A percentile compares a stretch with the other conserved stretches of the same genome.
These are phyloP conservation scores for Gossypium thurberi DNA, from an alignment of 345 rosid species.

Conservation along the genomic window DNA sequence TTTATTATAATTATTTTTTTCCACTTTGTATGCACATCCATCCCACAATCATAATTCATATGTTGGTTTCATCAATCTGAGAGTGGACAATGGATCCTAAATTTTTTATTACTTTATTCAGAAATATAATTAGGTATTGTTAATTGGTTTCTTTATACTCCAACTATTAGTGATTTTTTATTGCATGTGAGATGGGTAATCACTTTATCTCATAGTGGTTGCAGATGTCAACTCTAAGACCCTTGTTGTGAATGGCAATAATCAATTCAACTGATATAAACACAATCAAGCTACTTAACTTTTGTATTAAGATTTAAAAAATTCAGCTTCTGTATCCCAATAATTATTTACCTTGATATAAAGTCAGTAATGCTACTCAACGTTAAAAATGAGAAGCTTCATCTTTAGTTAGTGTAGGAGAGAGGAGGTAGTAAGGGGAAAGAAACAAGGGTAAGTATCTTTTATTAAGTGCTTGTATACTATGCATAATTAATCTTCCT, in stretches of 20 bases:
- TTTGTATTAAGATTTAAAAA: neutral
- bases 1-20: neutral
- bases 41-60: neutral
- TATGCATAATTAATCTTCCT: neutral
- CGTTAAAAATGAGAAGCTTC: neutral
- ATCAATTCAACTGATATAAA: neutral
- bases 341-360: neutral
- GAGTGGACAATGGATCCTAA: neutral
- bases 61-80: neutral
- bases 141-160: neutral
- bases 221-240: neutral
- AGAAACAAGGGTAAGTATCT: neutral
- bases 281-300: neutral
- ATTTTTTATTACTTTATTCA: neutral
- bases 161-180: neutral
- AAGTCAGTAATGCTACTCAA: conserved; percentile 3
- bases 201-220: neutral
- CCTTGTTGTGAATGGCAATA: neutral
- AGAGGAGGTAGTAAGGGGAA: neutral
- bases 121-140: neutral
- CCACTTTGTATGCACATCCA: conserved; percentile 1
- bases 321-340: neutral
- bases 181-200: neutral
- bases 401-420: neutral
- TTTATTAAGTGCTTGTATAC: neutral